Percentiles rank a stretch among this genome's conserved stretches.
Evolutionary conservation across 352 stramenopile genomes (phyloP).

Genomic region (Phytophthora citrophthora): DNA sequence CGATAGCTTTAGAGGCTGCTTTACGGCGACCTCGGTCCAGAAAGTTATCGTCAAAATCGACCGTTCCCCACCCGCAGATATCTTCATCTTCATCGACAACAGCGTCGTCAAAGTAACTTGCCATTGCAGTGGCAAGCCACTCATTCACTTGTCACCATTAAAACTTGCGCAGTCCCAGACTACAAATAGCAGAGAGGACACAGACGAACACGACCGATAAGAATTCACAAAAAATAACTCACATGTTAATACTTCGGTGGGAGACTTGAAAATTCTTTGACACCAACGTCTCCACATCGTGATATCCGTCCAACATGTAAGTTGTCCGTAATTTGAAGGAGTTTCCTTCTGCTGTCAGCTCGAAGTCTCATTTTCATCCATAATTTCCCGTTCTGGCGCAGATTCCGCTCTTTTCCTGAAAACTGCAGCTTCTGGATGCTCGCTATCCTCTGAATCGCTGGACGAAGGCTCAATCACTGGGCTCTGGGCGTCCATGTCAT

Average conservation of each 20-base stretch:
- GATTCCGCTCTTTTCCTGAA: conserved; percentile 21
- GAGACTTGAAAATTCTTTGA: conserved; percentile 6
- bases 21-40: not conserved
- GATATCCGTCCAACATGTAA: conserved; percentile 12
- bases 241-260: conserved; percentile 29
- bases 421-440: not conserved
- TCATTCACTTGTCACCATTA: not conserved
- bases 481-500: conserved; percentile 53
- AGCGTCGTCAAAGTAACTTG: conserved; percentile 12
- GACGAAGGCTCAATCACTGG: conserved; percentile 33
- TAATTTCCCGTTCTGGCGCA: conserved; percentile 24
- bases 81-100: conserved; percentile 10
- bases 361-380: conserved; percentile 12
- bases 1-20: not conserved
- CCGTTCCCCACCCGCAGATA: conserved; percentile 36
- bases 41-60: conserved; percentile 29
- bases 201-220: conserved; percentile 11
- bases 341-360: conserved; percentile 20
- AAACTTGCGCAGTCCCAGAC: not conserved
- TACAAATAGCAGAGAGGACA: conserved; percentile 27
- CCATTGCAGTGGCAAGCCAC: conserved; percentile 2
- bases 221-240: conserved; percentile 10
- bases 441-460: conserved; percentile 21
- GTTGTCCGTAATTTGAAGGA: not conserved
- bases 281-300: conserved; percentile 8